Evolutionary conservation across 495 filamentous ascomycete genomes (phyloP), one percentile per base, ranked within the genome.

Genomic region (Penicillium subrubescens): DNA sequence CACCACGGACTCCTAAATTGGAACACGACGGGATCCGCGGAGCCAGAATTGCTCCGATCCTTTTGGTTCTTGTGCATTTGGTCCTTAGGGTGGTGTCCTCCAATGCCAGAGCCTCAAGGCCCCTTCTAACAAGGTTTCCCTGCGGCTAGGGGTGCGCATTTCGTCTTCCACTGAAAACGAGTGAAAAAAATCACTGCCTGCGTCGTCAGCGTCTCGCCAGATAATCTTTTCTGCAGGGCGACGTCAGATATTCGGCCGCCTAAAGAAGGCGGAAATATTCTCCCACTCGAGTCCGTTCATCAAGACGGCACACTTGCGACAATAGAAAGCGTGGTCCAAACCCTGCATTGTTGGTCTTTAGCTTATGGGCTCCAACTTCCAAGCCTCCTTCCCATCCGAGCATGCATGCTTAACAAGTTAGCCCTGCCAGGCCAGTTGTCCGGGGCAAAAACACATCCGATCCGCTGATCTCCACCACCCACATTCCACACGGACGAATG

Each of bases 1-100:
- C 58, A 52, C 61, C 21, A 33, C 57, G 59, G 55, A 12, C 51
- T 70, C 61, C 62, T 59, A 69, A 63, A 66, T 50, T 70, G 67
- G 66, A 69, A 65, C 17, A 25, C 27, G 31, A 15, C 56, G 41
- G 59, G 64, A 54, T 48, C 62, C 57, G 50, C 61, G 57, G 61
- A 67, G 37, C 35, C 41, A 21, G 19, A 27, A 25, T 56, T 56
- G 29, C 29, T 50, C 48, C 39, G 35, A 23, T 63, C 35, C 39
- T n/a, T 52, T 52, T 52, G 25, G 48, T 27, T 2, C 43, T 44
- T 46, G 21, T n/a, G n/a, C n/a, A n/a, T n/a, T n/a, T n/a, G n/a
- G n/a, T n/a, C 23, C 23, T 17, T 25, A n/a, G n/a, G 14, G 19
- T 27, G 1, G 46, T 11, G 29, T 6, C 23, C 12, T 14, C 25